These are phyloP conservation scores for Ganoderma sinense DNA, from an alignment of 1,284 basidiomycete genomes.

Conservation along the genomic window DNA sequence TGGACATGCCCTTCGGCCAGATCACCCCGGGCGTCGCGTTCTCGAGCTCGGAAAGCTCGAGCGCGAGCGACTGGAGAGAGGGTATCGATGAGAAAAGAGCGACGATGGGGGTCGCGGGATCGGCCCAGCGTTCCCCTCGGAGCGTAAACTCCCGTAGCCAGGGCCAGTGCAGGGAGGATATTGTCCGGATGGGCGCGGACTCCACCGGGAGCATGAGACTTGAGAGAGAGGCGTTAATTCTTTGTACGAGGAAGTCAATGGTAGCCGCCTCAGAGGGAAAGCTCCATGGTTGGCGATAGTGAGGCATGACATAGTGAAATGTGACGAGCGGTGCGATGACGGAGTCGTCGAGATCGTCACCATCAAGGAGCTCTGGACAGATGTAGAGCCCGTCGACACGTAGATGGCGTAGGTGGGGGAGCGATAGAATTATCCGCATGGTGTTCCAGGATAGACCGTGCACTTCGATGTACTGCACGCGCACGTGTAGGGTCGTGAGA, in stretches of 20 bases:
- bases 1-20: neutral
- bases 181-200: neutral
- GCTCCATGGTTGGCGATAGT: neutral
- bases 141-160: neutral
- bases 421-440: neutral
- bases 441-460: neutral
- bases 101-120: neutral
- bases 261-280: neutral
- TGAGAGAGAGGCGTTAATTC: neutral
- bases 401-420: neutral
- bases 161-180: neutral
- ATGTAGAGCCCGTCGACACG: neutral
- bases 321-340: neutral
- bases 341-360: neutral
- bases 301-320: neutral
- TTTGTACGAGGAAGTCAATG: neutral
- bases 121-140: neutral
- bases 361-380: neutral
- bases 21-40: too few relatives aligned
- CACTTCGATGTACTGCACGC: neutral
- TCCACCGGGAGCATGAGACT: neutral
- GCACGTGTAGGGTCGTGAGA: neutral
- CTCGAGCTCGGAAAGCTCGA: neutral
- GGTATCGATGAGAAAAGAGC: neutral
- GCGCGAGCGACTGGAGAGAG: neutral